A percentile compares a stretch with the other conserved stretches of the same genome.
Conservation (phyloP, 2,329 filamentous ascomycete genomes). For the Venturia effusa region DNA sequence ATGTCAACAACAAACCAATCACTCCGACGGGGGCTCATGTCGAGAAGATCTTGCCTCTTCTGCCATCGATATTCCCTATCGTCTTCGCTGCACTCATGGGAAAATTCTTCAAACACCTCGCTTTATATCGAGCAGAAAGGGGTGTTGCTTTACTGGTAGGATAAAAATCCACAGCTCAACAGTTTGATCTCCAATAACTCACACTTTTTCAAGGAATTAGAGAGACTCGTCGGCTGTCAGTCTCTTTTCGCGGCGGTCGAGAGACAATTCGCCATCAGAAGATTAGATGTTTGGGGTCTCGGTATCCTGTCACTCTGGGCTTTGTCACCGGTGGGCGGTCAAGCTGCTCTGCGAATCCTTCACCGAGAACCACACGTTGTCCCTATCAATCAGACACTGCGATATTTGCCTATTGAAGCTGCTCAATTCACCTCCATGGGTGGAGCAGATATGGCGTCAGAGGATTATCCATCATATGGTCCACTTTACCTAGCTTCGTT, state of each 20-base stretch:
- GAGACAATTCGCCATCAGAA: slow-evolving; percentile 22
- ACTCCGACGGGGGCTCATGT: slow-evolving; percentile 21
- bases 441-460: slow-evolving; percentile 16
- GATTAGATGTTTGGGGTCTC: slow-evolving; percentile 21
- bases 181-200: background rate
- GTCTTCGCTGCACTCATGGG: slow-evolving; percentile 25
- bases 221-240: slow-evolving; percentile 17
- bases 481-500: slow-evolving; percentile 9
- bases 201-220: background rate
- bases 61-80: slow-evolving; percentile 26
- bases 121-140: slow-evolving; percentile 23
- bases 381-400: slow-evolving; percentile 14
- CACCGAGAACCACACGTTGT: slow-evolving; percentile 9
- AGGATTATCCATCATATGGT: background rate
- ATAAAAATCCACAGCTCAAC: background rate
- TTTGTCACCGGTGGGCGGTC: slow-evolving; percentile 26
- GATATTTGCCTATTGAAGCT: slow-evolving; percentile 19
- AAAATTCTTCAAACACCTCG: slow-evolving; percentile 25
- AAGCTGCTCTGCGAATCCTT: slow-evolving; percentile 25
- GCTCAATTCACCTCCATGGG: slow-evolving; percentile 14
- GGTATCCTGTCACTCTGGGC: slow-evolving; percentile 25
- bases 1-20: slow-evolving; percentile 18
- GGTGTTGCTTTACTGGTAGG: slow-evolving; percentile 22
- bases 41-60: slow-evolving; percentile 19
- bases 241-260: slow-evolving; percentile 27